Evolutionary conservation across 2,329 filamentous ascomycete genomes (phyloP).

Genomic region (Pseudopithomyces chartarum): DNA sequence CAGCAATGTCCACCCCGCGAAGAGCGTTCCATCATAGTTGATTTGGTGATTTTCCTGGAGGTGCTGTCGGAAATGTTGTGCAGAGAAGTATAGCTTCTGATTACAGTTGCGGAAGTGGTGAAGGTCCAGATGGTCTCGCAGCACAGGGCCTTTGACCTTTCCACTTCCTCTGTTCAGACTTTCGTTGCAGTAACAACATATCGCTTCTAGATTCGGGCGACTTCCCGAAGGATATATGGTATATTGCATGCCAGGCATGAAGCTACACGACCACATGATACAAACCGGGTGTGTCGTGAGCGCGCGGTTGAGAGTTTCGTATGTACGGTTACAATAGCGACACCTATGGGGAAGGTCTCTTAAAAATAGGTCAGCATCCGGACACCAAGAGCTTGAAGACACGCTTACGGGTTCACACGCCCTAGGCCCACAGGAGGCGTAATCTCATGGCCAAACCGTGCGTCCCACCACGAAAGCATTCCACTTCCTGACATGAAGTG

Average conservation of each 20-base stretch:
- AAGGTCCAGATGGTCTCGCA: constrained; percentile 26
- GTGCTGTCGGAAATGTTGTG: constrained; percentile 32
- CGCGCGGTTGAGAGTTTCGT: constrained; percentile 20
- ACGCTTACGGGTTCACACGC: constrained; percentile 19
- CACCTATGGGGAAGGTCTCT: constrained; percentile 27
- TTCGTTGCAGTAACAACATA: constrained; percentile 34
- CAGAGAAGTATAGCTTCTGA: constrained; percentile 32
- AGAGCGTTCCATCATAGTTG: constrained; percentile 26
- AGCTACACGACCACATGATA: constrained; percentile 35
- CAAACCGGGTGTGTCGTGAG: constrained; percentile 26
- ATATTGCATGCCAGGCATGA: constrained; percentile 31
- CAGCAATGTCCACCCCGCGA: constrained; percentile 31
- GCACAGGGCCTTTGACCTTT: constrained; percentile 24
- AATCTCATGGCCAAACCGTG: constrained; percentile 22
- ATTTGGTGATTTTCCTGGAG: constrained; percentile 29
- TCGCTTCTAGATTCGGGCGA: constrained; percentile 13
- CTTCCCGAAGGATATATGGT: constrained; percentile 28
- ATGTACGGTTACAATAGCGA: constrained; percentile 26
- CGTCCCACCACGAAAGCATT: constrained; percentile 35
- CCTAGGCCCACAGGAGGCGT: neutral
- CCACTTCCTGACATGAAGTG: constrained; percentile 32
- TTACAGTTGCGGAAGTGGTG: constrained; percentile 34
- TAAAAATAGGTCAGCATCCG: neutral
- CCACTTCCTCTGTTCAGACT: constrained; percentile 22
- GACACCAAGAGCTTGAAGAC: neutral